Conservation (phyloP, 345 rosid genomes). For the Camelina sativa region DNA sequence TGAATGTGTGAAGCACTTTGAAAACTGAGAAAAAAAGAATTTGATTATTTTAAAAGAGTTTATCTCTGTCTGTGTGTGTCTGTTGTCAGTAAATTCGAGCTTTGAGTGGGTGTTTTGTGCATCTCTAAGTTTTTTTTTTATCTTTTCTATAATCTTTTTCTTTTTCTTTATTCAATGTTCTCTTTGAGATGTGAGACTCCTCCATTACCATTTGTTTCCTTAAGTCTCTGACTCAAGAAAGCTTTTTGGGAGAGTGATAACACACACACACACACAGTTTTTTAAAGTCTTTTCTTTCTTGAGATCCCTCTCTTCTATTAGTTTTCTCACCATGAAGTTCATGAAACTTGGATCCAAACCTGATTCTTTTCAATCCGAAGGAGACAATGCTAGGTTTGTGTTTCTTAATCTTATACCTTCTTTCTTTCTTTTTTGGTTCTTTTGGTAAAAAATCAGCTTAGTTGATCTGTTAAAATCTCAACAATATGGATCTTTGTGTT, state of each 20-base stretch:
- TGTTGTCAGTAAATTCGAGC: slow-evolving; percentile 70
- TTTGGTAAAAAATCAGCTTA: not conserved
- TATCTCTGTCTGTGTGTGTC: slow-evolving; percentile 56
- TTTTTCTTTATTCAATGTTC: slow-evolving; percentile 35
- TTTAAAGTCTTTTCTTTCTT: not conserved
- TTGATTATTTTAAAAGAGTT: slow-evolving; percentile 29
- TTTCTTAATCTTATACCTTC: not conserved
- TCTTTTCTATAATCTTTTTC: not conserved
- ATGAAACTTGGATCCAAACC: slow-evolving; percentile 96
- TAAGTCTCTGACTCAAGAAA: slow-evolving; percentile 51
- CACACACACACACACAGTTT: not conserved
- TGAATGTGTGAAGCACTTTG: slow-evolving; percentile 51
- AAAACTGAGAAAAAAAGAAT: slow-evolving; percentile 43
- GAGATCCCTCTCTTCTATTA: slow-evolving; percentile 12
- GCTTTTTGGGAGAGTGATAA: slow-evolving; percentile 44
- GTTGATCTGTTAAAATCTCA: slow-evolving; percentile 8
- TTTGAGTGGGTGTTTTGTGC: slow-evolving; percentile 63
- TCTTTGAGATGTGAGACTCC: slow-evolving; percentile 46
- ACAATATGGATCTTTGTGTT: not conserved
- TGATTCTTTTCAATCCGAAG: slow-evolving; percentile 74
- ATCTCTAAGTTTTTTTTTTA: slow-evolving; percentile 38
- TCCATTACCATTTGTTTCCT: slow-evolving; percentile 48
- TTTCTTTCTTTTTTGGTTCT: not conserved
- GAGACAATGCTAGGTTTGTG: slow-evolving; percentile 65
- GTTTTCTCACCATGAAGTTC: slow-evolving; percentile 63